Conservation (phyloP, 768 basidiomycete species). For the Lactarius pseudohatsudake region DNA sequence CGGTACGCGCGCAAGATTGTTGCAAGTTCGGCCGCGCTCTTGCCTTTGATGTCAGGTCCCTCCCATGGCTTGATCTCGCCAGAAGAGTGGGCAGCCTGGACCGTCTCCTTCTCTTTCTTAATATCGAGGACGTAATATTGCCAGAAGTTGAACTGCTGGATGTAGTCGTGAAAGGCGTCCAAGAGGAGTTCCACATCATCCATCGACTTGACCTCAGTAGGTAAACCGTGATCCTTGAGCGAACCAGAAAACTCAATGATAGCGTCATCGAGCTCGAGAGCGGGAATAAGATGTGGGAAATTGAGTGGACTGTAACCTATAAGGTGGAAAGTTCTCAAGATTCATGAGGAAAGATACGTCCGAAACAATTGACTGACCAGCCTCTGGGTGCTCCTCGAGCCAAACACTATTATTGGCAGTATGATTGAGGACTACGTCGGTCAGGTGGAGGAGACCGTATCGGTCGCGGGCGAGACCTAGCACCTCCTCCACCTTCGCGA, state of each 20-base stretch:
- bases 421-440: conserved; percentile 96
- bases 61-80: conserved; percentile 55
- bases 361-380: conserved; percentile 53
- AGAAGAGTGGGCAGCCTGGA: conserved; percentile 53
- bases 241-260: conserved; percentile 77
- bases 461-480: conserved; percentile 74
- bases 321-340: not conserved
- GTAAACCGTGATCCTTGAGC: conserved; percentile 65
- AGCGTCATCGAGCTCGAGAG: conserved; percentile 86
- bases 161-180: conserved; percentile 54
- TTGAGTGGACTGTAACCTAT: conserved; percentile 88
- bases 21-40: conserved; percentile 64
- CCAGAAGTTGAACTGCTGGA: conserved; percentile 78
- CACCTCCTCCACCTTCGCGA: conserved; percentile 57
- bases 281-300: conserved; percentile 89
- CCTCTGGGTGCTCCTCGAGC: conserved; percentile 93
- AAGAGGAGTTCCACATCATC: conserved; percentile 70
- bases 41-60: conserved; percentile 57
- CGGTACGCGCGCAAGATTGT: conserved; percentile 54
- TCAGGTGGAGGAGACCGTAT: conserved; percentile 85
- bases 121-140: conserved; percentile 92
- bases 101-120: conserved; percentile 55
- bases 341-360: not conserved
- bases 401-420: conserved; percentile 93
- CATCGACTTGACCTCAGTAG: conserved; percentile 62